Percentiles rank a stretch among this genome's conserved stretches.
Conservation (phyloP, 1,139 yeast genomes). For the Saccharomyces hybrid region DNA sequence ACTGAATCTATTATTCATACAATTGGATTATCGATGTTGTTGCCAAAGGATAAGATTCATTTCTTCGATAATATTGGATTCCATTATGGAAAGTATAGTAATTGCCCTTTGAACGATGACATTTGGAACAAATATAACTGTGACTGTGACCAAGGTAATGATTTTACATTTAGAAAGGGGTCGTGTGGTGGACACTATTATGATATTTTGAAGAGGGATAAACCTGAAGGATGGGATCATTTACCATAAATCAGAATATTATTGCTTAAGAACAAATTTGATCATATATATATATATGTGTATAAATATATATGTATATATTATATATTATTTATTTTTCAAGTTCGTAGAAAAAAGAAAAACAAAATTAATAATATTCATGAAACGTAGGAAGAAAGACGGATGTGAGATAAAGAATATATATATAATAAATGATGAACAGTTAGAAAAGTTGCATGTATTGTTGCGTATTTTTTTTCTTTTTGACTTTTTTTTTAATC, state of each 20-base stretch:
- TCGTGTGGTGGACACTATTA: constrained; percentile 44
- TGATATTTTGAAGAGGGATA: constrained; percentile 42
- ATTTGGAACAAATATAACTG: constrained; percentile 45
- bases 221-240: constrained; percentile 49
- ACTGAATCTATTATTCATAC: constrained; percentile 89
- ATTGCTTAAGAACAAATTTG: background rate
- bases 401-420: too few relatives aligned
- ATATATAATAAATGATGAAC: background rate
- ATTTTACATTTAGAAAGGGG: constrained; percentile 56
- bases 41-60: constrained; percentile 57
- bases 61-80: constrained; percentile 66
- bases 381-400: background rate
- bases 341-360: too few relatives aligned
- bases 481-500: background rate
- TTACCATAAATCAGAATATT: background rate
- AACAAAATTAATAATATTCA: too few relatives aligned
- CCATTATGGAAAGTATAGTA: constrained; percentile 49
- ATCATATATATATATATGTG: background rate
- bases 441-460: background rate
- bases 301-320: background rate
- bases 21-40: constrained; percentile 67
- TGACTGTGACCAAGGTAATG: constrained; percentile 57
- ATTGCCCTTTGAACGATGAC: constrained; percentile 54
- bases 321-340: too few relatives aligned
- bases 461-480: background rate